Base-by-base conservation (phyloP, 129 eudicot species). In the Saposhnikovia divaricata region DNA sequence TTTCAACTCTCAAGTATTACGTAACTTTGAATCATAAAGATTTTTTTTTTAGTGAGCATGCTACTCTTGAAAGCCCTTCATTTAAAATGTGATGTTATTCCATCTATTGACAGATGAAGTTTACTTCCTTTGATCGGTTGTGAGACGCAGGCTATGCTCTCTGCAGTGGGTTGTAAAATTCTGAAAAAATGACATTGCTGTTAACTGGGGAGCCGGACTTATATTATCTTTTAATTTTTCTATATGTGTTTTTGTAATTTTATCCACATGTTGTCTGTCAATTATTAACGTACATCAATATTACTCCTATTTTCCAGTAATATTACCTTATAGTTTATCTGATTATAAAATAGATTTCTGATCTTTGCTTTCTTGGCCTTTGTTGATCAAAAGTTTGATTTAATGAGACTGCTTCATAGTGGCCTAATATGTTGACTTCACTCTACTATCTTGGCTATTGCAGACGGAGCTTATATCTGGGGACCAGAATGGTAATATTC, bases 401-500 rank as follows among this genome's bases (percentile, higher is more conserved):
- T 5, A 27, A 38, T 66, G 8, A 72, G 6, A 38, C 51, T 57
- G 72, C 71, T 78, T 27, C 12, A 59, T 23, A 59, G 68, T 59
- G 68, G 66, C 63, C 37, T 77, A 25, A 25, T 38, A 25, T 63
- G 38, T 46, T 28, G 19, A 79, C 38, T 72, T 79, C 75, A 65
- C 43, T 63, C 25, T 45, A 65, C 44, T 42, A 31, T 37, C 11
- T 15, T 66, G 66, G 77, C 73, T 74, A 83, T 44, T 86, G 83
- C 84, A 93, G 98, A 93, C 90, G 28, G 98, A 93, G 86, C 81
- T 93, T 78, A 93, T 93, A 87, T 93, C 98, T 45, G 98, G 98
- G 44, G 98, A 95, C 87, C 98, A 95, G 84, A 92, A 95, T 85
- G 98, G 98, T 77, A 95, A 95, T 77, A 95, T 95, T 74, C 98